These are phyloP conservation scores for Penicillium decumbens DNA, from an alignment of 2,329 filamentous ascomycete genomes.

Conservation along the genomic window DNA sequence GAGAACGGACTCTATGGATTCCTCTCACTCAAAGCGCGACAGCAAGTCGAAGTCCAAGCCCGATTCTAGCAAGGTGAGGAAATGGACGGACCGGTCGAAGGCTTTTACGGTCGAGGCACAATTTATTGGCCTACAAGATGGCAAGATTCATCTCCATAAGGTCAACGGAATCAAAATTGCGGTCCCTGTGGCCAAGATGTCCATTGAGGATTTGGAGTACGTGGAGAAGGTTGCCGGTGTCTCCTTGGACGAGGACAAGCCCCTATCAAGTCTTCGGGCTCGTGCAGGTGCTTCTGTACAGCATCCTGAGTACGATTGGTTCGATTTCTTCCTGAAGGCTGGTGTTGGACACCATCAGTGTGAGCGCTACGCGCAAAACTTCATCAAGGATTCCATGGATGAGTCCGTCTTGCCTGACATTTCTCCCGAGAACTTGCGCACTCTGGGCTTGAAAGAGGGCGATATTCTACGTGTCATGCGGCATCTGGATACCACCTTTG, in stretches of 20 bases:
- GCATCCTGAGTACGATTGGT: conserved; percentile 81
- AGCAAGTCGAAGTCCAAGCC: conserved; percentile 76
- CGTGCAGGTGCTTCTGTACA: conserved; percentile 39
- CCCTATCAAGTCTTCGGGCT: conserved; percentile 69
- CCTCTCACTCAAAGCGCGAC: conserved; percentile 62
- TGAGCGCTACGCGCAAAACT: conserved; percentile 88
- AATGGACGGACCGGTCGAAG: conserved; percentile 91
- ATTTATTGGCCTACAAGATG: conserved; percentile 88
- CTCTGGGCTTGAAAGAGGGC: conserved; percentile 87
- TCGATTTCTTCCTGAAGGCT: conserved; percentile 92
- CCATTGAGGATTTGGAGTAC: conserved; percentile 87
- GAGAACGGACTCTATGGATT: conserved; percentile 54
- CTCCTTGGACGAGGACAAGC: conserved; percentile 87
- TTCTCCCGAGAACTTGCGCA: conserved; percentile 73
- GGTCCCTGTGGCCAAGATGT: conserved; percentile 93
- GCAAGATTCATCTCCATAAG: conserved; percentile 97
- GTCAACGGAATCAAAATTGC: conserved; percentile 98
- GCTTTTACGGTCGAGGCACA: conserved; percentile 97
- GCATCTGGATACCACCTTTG: conserved; percentile 73
- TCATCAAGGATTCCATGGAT: conserved; percentile 89
- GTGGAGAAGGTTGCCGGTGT: conserved; percentile 84
- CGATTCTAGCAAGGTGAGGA: conserved; percentile 74
- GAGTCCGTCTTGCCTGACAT: conserved; percentile 90
- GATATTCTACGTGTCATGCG: conserved; percentile 97
- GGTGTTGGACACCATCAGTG: conserved; percentile 90